Conservation (phyloP, 2,329 filamentous ascomycete genomes). For the Xylariaceae sp. region DNA sequence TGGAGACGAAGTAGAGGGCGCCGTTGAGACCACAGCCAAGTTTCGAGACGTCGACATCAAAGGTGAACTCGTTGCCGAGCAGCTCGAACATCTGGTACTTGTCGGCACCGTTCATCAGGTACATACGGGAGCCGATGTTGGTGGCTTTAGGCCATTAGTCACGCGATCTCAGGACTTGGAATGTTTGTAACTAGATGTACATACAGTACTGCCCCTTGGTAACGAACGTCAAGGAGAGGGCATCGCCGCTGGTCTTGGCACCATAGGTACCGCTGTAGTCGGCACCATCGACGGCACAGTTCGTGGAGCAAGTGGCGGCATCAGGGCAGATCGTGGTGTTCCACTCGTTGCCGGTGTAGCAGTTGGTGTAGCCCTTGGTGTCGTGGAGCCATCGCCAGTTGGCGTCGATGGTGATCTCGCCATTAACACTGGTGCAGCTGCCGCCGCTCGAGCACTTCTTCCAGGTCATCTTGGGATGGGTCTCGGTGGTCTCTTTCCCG, state of each 20-base stretch:
- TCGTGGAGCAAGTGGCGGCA: constrained; percentile 32
- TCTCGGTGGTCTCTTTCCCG: constrained; percentile 34
- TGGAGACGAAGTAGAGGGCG: constrained; percentile 53
- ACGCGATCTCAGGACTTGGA: not conserved
- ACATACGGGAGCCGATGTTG: constrained; percentile 45
- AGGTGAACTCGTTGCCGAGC: constrained; percentile 56
- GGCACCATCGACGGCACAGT: constrained; percentile 41
- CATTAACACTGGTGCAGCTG: constrained; percentile 37
- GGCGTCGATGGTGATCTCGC: constrained; percentile 42
- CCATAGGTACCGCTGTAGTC: constrained; percentile 42
- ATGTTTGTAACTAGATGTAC: not conserved
- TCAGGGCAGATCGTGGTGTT: constrained; percentile 33
- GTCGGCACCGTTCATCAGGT: constrained; percentile 49
- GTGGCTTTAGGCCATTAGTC: constrained; percentile 13
- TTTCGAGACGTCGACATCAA: constrained; percentile 59
- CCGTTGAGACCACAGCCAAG: constrained; percentile 60
- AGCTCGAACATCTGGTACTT: constrained; percentile 56
- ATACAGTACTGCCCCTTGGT: constrained; percentile 37
- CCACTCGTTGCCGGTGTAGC: constrained; percentile 40
- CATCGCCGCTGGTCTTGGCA: constrained; percentile 39
- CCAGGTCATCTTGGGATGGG: constrained; percentile 42
- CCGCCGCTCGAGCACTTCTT: constrained; percentile 39
- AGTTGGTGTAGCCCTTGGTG: constrained; percentile 37
- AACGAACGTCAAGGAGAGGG: constrained; percentile 45
- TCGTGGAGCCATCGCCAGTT: constrained; percentile 50